phyloP scores from a whole-genome alignment of 495 filamentous ascomycete genomes.

The Daldinia bambusicola region DNA sequence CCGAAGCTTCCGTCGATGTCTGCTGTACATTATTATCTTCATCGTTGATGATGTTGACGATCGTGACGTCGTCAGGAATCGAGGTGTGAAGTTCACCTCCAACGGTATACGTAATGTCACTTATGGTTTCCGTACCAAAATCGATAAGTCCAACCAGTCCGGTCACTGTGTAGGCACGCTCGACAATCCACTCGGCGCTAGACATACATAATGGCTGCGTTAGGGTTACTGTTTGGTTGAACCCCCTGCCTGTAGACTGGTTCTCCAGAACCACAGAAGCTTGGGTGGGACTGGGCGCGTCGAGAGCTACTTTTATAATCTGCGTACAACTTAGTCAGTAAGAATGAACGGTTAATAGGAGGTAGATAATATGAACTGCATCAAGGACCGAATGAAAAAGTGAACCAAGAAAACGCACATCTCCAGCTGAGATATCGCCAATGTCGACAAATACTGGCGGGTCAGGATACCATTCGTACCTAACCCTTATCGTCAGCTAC shows the following conservation, averaged over 20 bases:
- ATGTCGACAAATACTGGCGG: neutral
- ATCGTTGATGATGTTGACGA: neutral
- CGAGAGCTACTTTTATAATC: no score
- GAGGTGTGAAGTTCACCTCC: neutral
- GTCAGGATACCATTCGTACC: neutral
- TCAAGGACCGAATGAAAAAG: no score
- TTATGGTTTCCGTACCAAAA: neutral
- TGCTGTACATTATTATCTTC: neutral
- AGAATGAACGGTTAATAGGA: no score
- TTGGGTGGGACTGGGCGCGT: no score
- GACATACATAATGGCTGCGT: neutral
- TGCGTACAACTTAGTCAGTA: no score
- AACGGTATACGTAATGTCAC: neutral
- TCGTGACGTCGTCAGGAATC: neutral
- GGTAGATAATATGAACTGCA: no score
- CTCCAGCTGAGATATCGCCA: conserved; percentile 1
- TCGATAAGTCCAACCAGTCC: neutral
- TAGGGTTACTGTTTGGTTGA: neutral
- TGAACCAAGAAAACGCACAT: neutral
- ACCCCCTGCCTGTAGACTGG: neutral
- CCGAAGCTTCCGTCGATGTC: neutral
- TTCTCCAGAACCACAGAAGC: neutral
- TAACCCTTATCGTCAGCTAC: neutral
- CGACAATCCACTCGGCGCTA: neutral
- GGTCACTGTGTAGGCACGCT: neutral